Evolutionary conservation across 768 basidiomycete species (phyloP), one percentile per base, ranked within the genome.

Genomic region (Collybia nuda): DNA sequence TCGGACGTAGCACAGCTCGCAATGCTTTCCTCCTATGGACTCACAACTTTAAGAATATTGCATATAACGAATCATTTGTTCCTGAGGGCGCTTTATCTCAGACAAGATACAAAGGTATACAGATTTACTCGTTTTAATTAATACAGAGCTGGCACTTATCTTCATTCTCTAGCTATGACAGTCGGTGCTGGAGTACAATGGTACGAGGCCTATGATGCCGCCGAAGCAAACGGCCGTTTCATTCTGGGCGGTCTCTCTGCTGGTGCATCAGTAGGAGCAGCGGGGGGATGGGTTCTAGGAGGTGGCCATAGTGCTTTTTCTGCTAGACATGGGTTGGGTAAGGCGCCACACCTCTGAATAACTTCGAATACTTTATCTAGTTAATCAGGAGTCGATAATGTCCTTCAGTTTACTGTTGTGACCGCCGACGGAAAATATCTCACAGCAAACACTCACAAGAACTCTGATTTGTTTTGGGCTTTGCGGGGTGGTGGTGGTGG

Each of bases 401-500:
- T 66, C 8, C 47, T 75, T 7, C 62, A 79, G 45, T 70, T 77
- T 50, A 65, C 59, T 1, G 56, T 77, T 3, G 72, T 80, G 1
- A 68, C 67, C 7, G 61, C 79, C 14, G 62, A 64, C 14, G 76
- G 73, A 1, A 43, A 62, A 3, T 60, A 62, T 38, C 55, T 72
- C 49, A 69, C 57, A 18, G 69, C 65, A 12, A 79, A 78, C 51
- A 50, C 51, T 0, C 61, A 66, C 55, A 64, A 67, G 26, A 63
- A 76, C 47, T n/a, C 64, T 2, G 75, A 79, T 51, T 66, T 79
- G 2, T 79, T 73, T 59, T 80, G 73, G 68, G 74, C 77, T 1
- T 55, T 80, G 35, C 68, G 76, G 18, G 78, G 77, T 1, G 62
- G 62, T 7, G 75, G 76, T 0, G 74, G 74, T 15, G 62, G 67